Conservation (phyloP, 129 eudicot species). For the Glebionis coronaria region DNA sequence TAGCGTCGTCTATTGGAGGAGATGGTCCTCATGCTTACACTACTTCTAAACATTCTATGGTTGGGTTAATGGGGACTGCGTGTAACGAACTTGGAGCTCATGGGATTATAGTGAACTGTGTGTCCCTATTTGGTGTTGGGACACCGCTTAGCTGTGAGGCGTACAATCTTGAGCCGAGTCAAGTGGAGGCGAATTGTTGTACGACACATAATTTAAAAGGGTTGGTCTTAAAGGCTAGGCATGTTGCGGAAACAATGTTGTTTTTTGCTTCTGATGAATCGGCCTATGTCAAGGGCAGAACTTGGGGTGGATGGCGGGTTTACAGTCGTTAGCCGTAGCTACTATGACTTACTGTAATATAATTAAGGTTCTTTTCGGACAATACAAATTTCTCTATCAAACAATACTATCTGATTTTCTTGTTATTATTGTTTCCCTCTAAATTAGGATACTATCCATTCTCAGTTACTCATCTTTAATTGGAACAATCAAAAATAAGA, state of each 20-base stretch:
- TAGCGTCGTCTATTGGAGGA: conserved; percentile 61
- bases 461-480: no score
- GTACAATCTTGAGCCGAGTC: conserved; percentile 33
- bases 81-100: conserved; percentile 61
- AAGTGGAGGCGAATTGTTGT: conserved; percentile 42
- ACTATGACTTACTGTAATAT: conserved; percentile 12
- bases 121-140: conserved; percentile 75
- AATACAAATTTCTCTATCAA: no score
- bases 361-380: not conserved
- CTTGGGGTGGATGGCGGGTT: conserved; percentile 78
- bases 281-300: conserved; percentile 70
- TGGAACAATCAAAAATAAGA: no score
- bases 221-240: conserved; percentile 52
- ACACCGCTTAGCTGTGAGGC: conserved; percentile 62
- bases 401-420: no score
- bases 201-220: conserved; percentile 54
- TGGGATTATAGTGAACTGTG: conserved; percentile 72
- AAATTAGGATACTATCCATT: no score
- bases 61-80: conserved; percentile 60
- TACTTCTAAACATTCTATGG: conserved; percentile 66
- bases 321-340: conserved; percentile 49
- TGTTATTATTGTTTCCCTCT: no score
- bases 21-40: conserved; percentile 69
- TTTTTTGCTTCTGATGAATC: conserved; percentile 85
- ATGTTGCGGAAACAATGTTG: conserved; percentile 73